Evolutionary conservation across 1,139 yeast genomes (phyloP).

Genomic region (Saccharomyces hybrid): DNA sequence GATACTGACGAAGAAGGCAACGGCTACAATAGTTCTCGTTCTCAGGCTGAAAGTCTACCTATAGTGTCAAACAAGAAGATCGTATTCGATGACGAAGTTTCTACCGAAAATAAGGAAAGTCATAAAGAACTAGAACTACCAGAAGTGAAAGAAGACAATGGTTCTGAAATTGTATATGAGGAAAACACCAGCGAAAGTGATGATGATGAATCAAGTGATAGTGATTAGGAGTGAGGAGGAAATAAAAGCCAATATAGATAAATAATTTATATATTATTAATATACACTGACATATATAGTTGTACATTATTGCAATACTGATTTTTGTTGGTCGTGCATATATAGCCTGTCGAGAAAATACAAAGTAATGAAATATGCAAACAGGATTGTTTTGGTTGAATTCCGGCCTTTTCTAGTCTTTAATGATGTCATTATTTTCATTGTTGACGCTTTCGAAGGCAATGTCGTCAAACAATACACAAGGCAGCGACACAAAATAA

Average conservation of each 20-base stretch:
- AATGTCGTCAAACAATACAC: too few species aligned
- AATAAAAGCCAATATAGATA: not conserved
- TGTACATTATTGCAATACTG: not conserved
- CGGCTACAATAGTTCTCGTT: constrained; percentile 15
- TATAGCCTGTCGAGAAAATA: too few species aligned
- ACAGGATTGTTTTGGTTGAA: too few species aligned
- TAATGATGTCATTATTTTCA: too few species aligned
- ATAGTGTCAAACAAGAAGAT: constrained; percentile 38
- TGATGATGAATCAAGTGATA: constrained; percentile 22
- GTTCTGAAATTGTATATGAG: constrained; percentile 31
- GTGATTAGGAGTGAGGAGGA: constrained; percentile 13
- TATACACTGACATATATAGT: not conserved
- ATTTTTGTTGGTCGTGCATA: not conserved
- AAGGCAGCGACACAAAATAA: too few species aligned
- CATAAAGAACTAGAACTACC: constrained; percentile 31
- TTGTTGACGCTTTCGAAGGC: too few species aligned
- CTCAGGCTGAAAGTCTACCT: constrained; percentile 33
- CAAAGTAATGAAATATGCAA: not conserved
- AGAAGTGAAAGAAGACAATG: constrained; percentile 29
- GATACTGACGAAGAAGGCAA: constrained; percentile 11
- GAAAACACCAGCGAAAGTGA: constrained; percentile 29
- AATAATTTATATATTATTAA: not conserved
- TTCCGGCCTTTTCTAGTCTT: too few species aligned
- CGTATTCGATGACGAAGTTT: constrained; percentile 35
- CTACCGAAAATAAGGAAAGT: constrained; percentile 31